A percentile compares a stretch with the other conserved stretches of the same genome.
phyloP scores from a whole-genome alignment of 148 eudicot genomes.

The Nyssa sinensis region DNA sequence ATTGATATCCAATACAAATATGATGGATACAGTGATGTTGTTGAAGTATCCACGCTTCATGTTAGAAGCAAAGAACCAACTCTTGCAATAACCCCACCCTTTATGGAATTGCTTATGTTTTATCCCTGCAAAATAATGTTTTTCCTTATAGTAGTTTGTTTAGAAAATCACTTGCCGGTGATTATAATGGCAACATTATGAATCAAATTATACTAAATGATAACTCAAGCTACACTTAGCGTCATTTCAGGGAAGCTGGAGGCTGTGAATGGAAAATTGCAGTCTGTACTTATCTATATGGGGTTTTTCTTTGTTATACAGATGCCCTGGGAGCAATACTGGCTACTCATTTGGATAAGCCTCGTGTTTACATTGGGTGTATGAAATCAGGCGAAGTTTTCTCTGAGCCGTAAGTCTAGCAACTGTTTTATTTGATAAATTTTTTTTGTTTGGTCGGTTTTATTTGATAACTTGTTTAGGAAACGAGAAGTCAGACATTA shows the following conservation, averaged over 20 bases:
- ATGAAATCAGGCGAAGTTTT: constrained; percentile 97
- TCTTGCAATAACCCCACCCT: no score
- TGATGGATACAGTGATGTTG: no score
- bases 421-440: neutral
- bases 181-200: no score
- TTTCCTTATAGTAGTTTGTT: neutral
- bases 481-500: neutral
- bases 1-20: no score
- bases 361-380: constrained; percentile 86
- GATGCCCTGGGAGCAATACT: constrained; percentile 75
- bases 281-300: neutral
- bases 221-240: no score
- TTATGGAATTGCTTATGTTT: no score
- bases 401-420: constrained; percentile 74
- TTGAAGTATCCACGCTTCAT: no score
- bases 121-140: no score
- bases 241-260: no score
- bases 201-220: no score
- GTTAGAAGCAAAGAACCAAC: no score
- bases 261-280: neutral
- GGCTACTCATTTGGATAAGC: constrained; percentile 56
- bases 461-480: neutral
- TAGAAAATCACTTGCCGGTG: neutral
- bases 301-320: constrained; percentile 27
- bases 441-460: neutral